Evolutionary conservation across 768 basidiomycete species (phyloP), one percentile per base, ranked within the genome.

Genomic region (Gelatoporia subvermispora): DNA sequence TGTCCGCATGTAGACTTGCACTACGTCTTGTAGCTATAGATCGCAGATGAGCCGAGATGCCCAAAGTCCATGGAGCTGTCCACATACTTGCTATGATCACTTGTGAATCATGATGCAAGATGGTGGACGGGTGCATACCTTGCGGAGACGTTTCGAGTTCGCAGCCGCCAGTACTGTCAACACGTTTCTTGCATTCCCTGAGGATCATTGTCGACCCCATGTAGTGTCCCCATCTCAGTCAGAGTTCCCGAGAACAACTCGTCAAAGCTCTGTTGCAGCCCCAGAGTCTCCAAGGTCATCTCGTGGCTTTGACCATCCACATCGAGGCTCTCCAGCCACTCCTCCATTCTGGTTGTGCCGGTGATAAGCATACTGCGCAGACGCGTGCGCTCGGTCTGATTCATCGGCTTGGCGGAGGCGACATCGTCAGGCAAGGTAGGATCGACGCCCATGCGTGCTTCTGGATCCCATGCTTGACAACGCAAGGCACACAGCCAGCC

Each of bases 361-460:
- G 73, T 70, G 3, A 86, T 66, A 24, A 90, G 69, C 41, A 90
- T 57, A 55, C 87, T 88, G 35, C 77, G 69, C 21, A 90, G 62
- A n/a, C 88, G 72, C 11, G 84, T 82, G 25, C 79, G 66, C 53
- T 90, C 88, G 4, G 88, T 91, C 57, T 84, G 82, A 48, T 70
- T 86, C 40, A 81, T 63, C 2, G 77, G 75, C 11, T 9, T 35
- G 1, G 52, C 51, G 4, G 65, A 53, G 23, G 63, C 65, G 38
- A 62, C 65, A 22, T 64, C 68, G 15, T 66, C 65, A n/a, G 75
- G 70, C 3, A 78, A 45, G 4, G 68, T 53, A 25, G 77, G 60
- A 47, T 78, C 68, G n/a, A 66, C 56, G 17, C 68, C 78, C 4
- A 61, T 54, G 4, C 71, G 69, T 4, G 61, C 55, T 3, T 61